phyloP scores from a whole-genome alignment of 2,329 filamentous ascomycete species.

The Fusarium continuum region DNA sequence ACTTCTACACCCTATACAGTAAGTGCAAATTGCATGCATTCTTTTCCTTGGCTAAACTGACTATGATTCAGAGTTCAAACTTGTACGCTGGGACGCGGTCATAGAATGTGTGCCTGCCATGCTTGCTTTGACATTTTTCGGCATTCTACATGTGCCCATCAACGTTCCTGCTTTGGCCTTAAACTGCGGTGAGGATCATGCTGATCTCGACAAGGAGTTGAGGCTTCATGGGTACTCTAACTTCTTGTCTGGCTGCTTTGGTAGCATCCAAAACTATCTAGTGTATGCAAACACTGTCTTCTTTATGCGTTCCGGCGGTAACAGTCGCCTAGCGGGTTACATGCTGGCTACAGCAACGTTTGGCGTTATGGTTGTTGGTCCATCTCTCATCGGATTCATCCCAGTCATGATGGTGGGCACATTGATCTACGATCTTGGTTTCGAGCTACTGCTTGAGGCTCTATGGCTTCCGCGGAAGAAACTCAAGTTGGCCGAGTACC shows the following conservation, averaged over 20 bases:
- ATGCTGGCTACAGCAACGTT: slow-evolving; percentile 84
- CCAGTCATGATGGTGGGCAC: slow-evolving; percentile 97
- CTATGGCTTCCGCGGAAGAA: slow-evolving; percentile 89
- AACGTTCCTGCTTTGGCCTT: slow-evolving; percentile 95
- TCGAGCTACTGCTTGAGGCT: slow-evolving; percentile 90
- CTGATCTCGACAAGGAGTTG: slow-evolving; percentile 89
- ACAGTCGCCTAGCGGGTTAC: slow-evolving; percentile 84
- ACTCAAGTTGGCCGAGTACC: slow-evolving; percentile 84
- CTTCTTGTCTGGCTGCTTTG: slow-evolving; percentile 82
- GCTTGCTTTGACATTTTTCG: slow-evolving; percentile 97
- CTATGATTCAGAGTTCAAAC: slow-evolving; percentile 71
- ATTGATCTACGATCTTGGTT: slow-evolving; percentile 92
- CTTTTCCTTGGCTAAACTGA: not conserved
- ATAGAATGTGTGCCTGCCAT: slow-evolving; percentile 89
- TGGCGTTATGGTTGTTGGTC: slow-evolving; percentile 84
- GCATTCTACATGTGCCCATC: slow-evolving; percentile 95
- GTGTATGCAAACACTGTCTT: slow-evolving; percentile 98
- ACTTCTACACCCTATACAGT: slow-evolving; percentile 97
- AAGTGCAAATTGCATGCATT: slow-evolving; percentile 49
- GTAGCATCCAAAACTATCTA: slow-evolving; percentile 95
- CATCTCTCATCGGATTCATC: slow-evolving; percentile 89
- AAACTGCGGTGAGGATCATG: slow-evolving; percentile 89
- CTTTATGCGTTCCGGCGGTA: slow-evolving; percentile 91
- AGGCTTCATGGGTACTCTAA: slow-evolving; percentile 95
- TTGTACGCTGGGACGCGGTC: slow-evolving; percentile 85